Evolutionary conservation across 306 rosid species (phyloP).

Genomic region (Lathyrus sativus): DNA sequence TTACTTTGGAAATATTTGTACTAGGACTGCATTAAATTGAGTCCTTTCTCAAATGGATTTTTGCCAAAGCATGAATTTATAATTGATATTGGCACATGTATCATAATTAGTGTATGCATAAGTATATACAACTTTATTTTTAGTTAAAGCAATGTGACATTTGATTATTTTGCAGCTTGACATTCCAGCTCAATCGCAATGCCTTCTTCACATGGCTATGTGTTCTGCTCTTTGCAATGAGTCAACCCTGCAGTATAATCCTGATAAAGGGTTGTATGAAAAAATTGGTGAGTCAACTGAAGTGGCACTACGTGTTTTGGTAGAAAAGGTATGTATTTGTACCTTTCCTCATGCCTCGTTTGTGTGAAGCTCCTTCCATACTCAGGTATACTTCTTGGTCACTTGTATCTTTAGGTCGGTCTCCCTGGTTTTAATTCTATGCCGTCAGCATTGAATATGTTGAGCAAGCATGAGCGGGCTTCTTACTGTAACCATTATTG

Average conservation of each 20-base stretch:
- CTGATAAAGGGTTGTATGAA: conserved; percentile 84
- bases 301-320: conserved; percentile 94
- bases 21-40: conserved; percentile 8
- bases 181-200: conserved; percentile 76
- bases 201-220: conserved; percentile 95
- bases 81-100: neutral
- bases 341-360: conserved; percentile 35
- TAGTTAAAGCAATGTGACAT: conserved; percentile 30
- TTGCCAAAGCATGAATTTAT: conserved; percentile 12
- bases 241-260: conserved; percentile 89
- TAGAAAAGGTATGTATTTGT: conserved; percentile 71
- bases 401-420: conserved; percentile 67
- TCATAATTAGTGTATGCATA: conserved; percentile 6
- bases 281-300: conserved; percentile 99
- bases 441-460: conserved; percentile 91
- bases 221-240: conserved; percentile 96
- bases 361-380: conserved; percentile 23
- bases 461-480: conserved; percentile 94
- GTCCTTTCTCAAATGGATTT: conserved; percentile 17
- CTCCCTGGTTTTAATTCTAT: conserved; percentile 94
- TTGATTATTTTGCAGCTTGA: conserved; percentile 67
- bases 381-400: conserved; percentile 29
- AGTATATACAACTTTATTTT: conserved; percentile 15
- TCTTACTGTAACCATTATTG: conserved; percentile 97
- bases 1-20: conserved; percentile 15